Evolutionary conservation across 352 stramenopile genomes (phyloP).

Genomic region (Phytophthora sp.): DNA sequence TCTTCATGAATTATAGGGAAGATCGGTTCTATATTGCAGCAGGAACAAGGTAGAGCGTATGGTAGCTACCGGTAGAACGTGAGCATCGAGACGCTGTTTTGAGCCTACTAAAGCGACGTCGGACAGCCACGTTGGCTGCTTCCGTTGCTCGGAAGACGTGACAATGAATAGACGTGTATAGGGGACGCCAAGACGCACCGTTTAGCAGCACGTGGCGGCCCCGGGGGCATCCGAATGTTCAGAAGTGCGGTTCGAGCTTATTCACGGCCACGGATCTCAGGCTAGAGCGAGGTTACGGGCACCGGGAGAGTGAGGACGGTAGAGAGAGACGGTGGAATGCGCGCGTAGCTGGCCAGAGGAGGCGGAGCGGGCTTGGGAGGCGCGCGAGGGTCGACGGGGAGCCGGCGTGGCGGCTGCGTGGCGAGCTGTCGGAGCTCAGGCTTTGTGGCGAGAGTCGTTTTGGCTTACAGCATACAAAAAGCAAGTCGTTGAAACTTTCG

Average conservation of each 20-base stretch:
- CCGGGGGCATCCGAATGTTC: constrained; percentile 28
- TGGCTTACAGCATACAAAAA: constrained; percentile 16
- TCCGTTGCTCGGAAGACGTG: constrained; percentile 10
- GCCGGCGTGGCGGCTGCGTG: constrained; percentile 8
- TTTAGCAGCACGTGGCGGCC: constrained; percentile 27
- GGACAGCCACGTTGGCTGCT: constrained; percentile 25
- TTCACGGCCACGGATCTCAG: constrained; percentile 16
- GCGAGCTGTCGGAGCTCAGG: constrained; percentile 9
- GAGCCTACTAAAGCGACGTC: constrained; percentile 1
- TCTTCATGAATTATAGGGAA: constrained; percentile 38
- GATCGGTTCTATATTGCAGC: constrained; percentile 26
- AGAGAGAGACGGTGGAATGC: not conserved
- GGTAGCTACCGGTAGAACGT: constrained; percentile 1
- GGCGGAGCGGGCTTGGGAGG: not conserved
- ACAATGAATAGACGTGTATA: constrained; percentile 21
- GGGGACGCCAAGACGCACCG: constrained; percentile 30
- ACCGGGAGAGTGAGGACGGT: constrained; percentile 2
- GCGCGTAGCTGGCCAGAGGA: not conserved
- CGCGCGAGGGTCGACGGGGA: constrained; percentile 1
- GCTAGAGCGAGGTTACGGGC: constrained; percentile 13
- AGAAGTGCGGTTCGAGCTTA: constrained; percentile 3
- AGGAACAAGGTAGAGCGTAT: constrained; percentile 12
- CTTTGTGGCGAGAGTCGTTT: constrained; percentile 31
- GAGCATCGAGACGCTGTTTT: constrained; percentile 14
- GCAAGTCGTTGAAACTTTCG: constrained; percentile 1